Evolutionary conservation across 2,329 filamentous ascomycete genomes (phyloP).

Genomic region (Cordyceps farinosa): DNA sequence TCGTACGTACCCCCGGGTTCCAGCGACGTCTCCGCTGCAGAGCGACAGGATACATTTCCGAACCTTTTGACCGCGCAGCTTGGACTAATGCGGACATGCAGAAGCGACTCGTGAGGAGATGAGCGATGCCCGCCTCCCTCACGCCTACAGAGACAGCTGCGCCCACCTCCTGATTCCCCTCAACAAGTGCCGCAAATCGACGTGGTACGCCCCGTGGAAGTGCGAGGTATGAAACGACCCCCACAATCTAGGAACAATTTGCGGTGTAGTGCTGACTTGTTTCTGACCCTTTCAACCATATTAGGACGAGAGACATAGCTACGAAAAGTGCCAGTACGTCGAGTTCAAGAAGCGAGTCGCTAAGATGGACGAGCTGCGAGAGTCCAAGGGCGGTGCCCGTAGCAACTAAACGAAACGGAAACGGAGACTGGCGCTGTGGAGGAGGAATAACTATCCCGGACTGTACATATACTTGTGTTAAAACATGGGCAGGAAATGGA

Average conservation of each 20-base stretch:
- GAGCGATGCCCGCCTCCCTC: conserved; percentile 81
- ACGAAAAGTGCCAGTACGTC: conserved; percentile 99
- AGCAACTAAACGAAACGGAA: conserved; percentile 63
- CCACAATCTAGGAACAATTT: background rate
- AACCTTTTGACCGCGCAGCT: background rate
- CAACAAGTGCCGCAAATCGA: conserved; percentile 88
- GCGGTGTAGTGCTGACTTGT: background rate
- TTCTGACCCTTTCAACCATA: background rate
- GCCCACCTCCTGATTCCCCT: conserved; percentile 91
- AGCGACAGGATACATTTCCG: conserved; percentile 21
- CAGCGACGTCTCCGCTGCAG: conserved; percentile 17
- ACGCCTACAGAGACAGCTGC: conserved; percentile 93
- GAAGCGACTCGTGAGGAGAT: conserved; percentile 87
- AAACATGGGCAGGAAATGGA: conserved; percentile 20
- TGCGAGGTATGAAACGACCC: conserved; percentile 68
- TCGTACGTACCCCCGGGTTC: conserved; percentile 30
- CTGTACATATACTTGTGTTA: conserved; percentile 32
- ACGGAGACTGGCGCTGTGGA: background rate
- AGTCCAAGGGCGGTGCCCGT: conserved; percentile 75
- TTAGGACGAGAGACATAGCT: conserved; percentile 92
- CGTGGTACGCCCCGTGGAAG: conserved; percentile 96
- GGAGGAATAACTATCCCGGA: conserved; percentile 20
- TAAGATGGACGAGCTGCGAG: conserved; percentile 96
- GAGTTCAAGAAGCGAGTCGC: conserved; percentile 98
- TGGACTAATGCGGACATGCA: conserved; percentile 32